Percentiles rank a stretch among this genome's conserved stretches.
These are phyloP conservation scores for Epichloe glyceriae DNA, from an alignment of 2,329 filamentous ascomycete genomes.

Conservation along the genomic window DNA sequence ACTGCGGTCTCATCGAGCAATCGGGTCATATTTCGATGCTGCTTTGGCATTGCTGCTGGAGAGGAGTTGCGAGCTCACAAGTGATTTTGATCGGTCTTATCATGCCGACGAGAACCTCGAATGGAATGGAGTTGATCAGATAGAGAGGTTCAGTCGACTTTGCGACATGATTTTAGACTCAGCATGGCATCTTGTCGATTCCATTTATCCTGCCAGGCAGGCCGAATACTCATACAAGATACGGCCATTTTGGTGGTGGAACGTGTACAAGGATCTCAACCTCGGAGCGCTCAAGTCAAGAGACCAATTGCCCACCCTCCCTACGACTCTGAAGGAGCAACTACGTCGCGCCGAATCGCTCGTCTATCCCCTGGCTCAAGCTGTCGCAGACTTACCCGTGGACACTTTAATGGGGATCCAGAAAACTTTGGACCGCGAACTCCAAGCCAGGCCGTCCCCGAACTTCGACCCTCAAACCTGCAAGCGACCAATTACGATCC, in stretches of 20 bases:
- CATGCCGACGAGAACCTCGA: slow-evolving; percentile 1
- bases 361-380: slow-evolving; percentile 20
- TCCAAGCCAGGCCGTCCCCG: slow-evolving; percentile 15
- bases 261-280: slow-evolving; percentile 23
- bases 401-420: slow-evolving; percentile 20
- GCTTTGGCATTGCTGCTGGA: slow-evolving; percentile 13
- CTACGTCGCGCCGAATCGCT: slow-evolving; percentile 19
- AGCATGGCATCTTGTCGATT: slow-evolving; percentile 22
- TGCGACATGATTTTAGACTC: slow-evolving; percentile 26
- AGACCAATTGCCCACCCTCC: slow-evolving; percentile 17
- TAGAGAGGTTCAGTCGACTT: slow-evolving; percentile 12
- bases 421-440: slow-evolving; percentile 17
- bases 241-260: slow-evolving; percentile 29
- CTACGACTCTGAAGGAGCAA: slow-evolving; percentile 15
- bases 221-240: slow-evolving; percentile 21
- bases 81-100: slow-evolving; percentile 7
- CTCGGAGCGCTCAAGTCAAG: slow-evolving; percentile 15
- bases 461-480: slow-evolving; percentile 19
- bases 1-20: slow-evolving; percentile 12
- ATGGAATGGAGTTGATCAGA: slow-evolving; percentile 7
- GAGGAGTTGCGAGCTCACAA: slow-evolving; percentile 9
- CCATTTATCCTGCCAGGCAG: slow-evolving; percentile 20
- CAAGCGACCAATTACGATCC: slow-evolving; percentile 25
- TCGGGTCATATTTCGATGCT: slow-evolving; percentile 21
- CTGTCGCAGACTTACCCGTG: slow-evolving; percentile 21